Percentiles rank a stretch among this genome's conserved stretches.
These are phyloP conservation scores for Pythium aristosporum DNA, from an alignment of 352 stramenopile species.

Conservation along the genomic window DNA sequence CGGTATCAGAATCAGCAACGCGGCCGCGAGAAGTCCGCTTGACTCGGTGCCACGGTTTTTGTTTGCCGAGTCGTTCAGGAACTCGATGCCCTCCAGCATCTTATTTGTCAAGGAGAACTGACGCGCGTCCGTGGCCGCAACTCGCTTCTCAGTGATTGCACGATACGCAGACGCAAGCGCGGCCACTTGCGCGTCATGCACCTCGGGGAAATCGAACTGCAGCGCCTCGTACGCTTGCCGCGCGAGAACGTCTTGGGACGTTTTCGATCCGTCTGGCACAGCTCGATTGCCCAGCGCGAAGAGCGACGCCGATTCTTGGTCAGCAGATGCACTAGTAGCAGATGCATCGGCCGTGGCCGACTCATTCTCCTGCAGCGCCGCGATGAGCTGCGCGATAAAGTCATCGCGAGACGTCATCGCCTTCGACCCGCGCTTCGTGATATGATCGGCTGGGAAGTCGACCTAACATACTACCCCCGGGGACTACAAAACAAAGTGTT, in stretches of 20 bases:
- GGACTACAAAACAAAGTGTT: not conserved
- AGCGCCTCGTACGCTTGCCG: slow-evolving; percentile 41
- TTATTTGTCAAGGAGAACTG: slow-evolving; percentile 36
- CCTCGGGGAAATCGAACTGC: slow-evolving; percentile 59
- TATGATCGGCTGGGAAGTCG: not conserved
- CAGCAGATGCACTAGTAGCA: not conserved
- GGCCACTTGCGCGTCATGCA: slow-evolving; percentile 34
- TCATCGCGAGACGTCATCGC: slow-evolving; percentile 30
- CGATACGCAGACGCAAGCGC: slow-evolving; percentile 47
- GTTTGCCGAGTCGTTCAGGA: slow-evolving; percentile 38
- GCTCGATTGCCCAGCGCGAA: not conserved
- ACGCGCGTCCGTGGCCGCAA: not conserved
- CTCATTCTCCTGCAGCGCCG: slow-evolving; percentile 52
- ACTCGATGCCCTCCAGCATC: slow-evolving; percentile 47
- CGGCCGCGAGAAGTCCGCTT: slow-evolving; percentile 40
- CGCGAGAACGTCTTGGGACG: slow-evolving; percentile 10
- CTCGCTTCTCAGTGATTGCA: slow-evolving; percentile 24
- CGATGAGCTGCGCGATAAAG: slow-evolving; percentile 61
- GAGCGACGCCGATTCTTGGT: not conserved
- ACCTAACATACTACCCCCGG: not conserved
- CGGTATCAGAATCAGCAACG: slow-evolving; percentile 45
- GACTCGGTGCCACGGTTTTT: slow-evolving; percentile 31
- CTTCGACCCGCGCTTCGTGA: not conserved
- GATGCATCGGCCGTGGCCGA: slow-evolving; percentile 11
- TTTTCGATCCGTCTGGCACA: slow-evolving; percentile 2